These are phyloP conservation scores for Flammula alnicola DNA, from an alignment of 1,284 basidiomycete species.

Conservation along the genomic window DNA sequence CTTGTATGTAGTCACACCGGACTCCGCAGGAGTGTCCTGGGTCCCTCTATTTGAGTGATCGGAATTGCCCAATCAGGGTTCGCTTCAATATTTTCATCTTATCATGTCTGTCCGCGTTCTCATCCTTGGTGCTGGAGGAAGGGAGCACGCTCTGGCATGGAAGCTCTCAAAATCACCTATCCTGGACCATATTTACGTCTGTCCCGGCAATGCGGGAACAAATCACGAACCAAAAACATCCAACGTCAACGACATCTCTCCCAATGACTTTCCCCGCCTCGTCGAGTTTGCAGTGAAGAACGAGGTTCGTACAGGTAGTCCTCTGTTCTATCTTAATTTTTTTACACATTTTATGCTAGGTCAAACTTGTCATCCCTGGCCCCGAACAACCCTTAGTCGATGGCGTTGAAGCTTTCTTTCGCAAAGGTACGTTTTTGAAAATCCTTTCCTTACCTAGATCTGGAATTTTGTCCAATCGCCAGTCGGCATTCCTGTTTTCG, in stretches of 20 bases:
- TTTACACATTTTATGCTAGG: constrained; percentile 46
- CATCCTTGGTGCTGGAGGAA: constrained; percentile 90
- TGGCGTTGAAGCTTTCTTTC: constrained; percentile 88
- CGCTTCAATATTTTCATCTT: constrained; percentile 28
- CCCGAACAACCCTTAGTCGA: constrained; percentile 99
- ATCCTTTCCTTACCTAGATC: background rate
- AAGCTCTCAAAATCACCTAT: constrained; percentile 85
- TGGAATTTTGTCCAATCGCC: constrained; percentile 20
- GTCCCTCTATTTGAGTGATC: constrained; percentile 12
- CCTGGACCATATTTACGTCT: constrained; percentile 85
- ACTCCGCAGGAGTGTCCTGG: constrained; percentile 10
- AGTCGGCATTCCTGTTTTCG: constrained; percentile 97
- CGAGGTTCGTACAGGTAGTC: constrained; percentile 48
- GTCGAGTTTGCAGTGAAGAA: constrained; percentile 75
- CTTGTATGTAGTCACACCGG: too few species aligned
- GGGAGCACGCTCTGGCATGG: constrained; percentile 95
- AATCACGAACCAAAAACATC: constrained; percentile 69
- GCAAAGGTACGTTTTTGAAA: constrained; percentile 71
- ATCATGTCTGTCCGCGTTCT: constrained; percentile 68
- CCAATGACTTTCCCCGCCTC: constrained; percentile 66
- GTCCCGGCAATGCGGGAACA: constrained; percentile 95
- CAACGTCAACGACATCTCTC: constrained; percentile 64
- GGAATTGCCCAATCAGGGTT: constrained; percentile 25
- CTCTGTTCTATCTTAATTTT: constrained; percentile 6
- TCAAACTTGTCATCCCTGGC: constrained; percentile 90